These are phyloP conservation scores for Fraxinus americana DNA, from an alignment of 257 asterid species.

Conservation along the genomic window DNA sequence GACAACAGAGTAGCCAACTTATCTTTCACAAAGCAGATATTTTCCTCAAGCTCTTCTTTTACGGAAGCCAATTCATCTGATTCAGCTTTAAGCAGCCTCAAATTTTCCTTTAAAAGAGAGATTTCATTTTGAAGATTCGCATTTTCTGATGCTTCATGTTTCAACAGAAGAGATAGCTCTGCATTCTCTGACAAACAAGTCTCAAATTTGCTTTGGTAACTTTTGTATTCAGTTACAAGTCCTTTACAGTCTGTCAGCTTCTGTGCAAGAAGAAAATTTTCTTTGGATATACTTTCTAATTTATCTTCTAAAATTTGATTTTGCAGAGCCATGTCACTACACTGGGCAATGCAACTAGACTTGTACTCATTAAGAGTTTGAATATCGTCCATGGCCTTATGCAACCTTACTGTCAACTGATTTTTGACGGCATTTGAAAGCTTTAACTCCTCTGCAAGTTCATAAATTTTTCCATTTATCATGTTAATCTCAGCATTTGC, in stretches of 20 bases:
- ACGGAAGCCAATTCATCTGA: conserved; percentile 50
- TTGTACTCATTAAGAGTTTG: conserved; percentile 59
- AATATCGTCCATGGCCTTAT: conserved; percentile 64
- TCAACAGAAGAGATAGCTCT: conserved; percentile 56
- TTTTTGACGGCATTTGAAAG: conserved; percentile 58
- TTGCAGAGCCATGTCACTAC: conserved; percentile 62
- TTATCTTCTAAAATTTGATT: conserved; percentile 70
- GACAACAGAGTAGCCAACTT: conserved; percentile 54
- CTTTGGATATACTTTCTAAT: conserved; percentile 44
- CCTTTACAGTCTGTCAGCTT: conserved; percentile 59
- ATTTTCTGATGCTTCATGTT: conserved; percentile 56
- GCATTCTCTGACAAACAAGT: conserved; percentile 66
- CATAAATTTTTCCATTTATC: conserved; percentile 43
- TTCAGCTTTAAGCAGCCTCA: conserved; percentile 44
- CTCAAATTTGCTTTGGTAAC: conserved; percentile 53
- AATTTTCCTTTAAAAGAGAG: conserved; percentile 52
- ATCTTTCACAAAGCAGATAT: conserved; percentile 48
- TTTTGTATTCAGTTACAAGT: conserved; percentile 38
- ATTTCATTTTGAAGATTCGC: conserved; percentile 52
- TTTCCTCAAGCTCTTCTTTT: conserved; percentile 57
- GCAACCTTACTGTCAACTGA: conserved; percentile 62
- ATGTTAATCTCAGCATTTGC: conserved; percentile 47
- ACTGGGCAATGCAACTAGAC: conserved; percentile 55
- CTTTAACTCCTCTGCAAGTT: conserved; percentile 62
- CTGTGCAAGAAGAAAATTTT: conserved; percentile 56